Conservation (phyloP, 306 rosid genomes). For the Abrus pulchellus region DNA sequence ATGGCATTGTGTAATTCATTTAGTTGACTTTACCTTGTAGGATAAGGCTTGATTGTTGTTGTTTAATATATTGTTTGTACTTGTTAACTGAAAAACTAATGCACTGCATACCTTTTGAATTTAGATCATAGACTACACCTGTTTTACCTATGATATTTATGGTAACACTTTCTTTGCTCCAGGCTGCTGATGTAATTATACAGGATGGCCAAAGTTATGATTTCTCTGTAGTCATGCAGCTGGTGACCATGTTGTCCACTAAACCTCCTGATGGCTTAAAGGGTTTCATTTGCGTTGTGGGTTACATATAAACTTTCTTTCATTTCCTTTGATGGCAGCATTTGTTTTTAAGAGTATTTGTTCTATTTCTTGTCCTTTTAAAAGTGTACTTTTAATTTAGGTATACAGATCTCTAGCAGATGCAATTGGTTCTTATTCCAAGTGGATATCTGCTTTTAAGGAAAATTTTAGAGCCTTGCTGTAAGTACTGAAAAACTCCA, state of each 20-base stretch:
- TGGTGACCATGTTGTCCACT: conserved; percentile 81
- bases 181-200: conserved; percentile 88
- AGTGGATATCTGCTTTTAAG: conserved; percentile 83
- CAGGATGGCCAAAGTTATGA: conserved; percentile 88
- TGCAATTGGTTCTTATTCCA: conserved; percentile 89
- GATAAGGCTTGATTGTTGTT: no score
- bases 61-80: no score
- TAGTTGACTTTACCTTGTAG: no score
- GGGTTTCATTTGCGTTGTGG: conserved; percentile 88
- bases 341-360: conserved; percentile 48
- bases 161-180: conserved; percentile 55
- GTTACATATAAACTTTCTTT: conserved; percentile 47
- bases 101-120: conserved; percentile 28
- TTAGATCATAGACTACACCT: conserved; percentile 1
- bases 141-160: conserved; percentile 40
- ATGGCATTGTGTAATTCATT: no score
- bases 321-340: conserved; percentile 43
- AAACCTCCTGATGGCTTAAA: conserved; percentile 79
- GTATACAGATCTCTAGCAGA: conserved; percentile 94
- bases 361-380: conserved; percentile 41
- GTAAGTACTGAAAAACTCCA: conserved; percentile 61
- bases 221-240: conserved; percentile 84
- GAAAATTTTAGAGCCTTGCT: conserved; percentile 76
- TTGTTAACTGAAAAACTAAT: conserved; percentile 31
- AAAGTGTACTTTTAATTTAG: conserved; percentile 60